These are phyloP conservation scores for Tuber calosporum DNA, from an alignment of 495 filamentous ascomycete species.

Conservation along the genomic window DNA sequence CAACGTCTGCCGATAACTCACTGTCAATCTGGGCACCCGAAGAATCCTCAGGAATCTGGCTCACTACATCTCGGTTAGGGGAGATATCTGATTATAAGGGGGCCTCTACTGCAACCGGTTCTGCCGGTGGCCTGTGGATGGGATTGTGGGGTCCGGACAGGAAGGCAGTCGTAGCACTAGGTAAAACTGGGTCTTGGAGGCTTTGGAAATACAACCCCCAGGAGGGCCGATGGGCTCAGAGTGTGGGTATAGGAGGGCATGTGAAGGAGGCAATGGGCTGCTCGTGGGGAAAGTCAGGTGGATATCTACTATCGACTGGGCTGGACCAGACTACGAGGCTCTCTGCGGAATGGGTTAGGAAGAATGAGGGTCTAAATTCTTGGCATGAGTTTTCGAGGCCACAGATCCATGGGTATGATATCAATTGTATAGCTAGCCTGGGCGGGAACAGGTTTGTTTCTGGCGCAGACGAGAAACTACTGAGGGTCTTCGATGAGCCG, in stretches of 20 bases:
- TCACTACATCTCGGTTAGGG: conserved; percentile 73
- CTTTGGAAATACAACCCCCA: conserved; percentile 58
- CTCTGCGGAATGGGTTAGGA: conserved; percentile 70
- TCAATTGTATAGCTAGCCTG: conserved; percentile 83
- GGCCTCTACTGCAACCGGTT: conserved; percentile 89
- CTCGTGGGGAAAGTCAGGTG: conserved; percentile 74
- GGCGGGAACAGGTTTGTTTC: conserved; percentile 70
- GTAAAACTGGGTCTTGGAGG: conserved; percentile 89
- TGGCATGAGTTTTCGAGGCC: conserved; percentile 97
- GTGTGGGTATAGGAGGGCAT: conserved; percentile 75
- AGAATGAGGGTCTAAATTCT: conserved; percentile 44
- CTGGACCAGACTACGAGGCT: conserved; percentile 92
- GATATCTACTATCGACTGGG: conserved; percentile 79
- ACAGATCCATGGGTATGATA: conserved; percentile 96
- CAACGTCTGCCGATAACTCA: conserved; percentile 91
- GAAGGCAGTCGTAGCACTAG: conserved; percentile 65
- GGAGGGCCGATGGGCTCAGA: conserved; percentile 64
- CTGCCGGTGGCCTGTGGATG: conserved; percentile 92
- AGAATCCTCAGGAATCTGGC: conserved; percentile 74
- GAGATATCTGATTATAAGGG: conserved; percentile 92
- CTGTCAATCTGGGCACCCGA: conserved; percentile 88
- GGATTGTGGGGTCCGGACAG: conserved; percentile 85
- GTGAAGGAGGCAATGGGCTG: conserved; percentile 69
- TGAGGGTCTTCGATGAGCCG: conserved; percentile 90
- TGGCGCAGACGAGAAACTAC: conserved; percentile 95